phyloP scores from a whole-genome alignment of 169 alveolate species.

The Plasmodium gonderi region DNA sequence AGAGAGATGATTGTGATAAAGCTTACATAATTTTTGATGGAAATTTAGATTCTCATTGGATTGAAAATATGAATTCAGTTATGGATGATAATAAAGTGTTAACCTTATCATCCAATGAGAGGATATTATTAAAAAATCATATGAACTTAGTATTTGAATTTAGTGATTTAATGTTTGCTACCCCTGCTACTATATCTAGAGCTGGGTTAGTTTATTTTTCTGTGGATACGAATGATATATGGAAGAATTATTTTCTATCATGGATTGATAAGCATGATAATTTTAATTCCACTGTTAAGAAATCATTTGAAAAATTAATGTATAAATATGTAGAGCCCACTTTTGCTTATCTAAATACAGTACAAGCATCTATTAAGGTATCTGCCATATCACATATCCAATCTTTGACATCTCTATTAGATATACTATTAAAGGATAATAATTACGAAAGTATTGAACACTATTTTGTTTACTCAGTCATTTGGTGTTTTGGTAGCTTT shows the following conservation, averaged over 20 bases:
- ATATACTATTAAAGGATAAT: constrained; percentile 84
- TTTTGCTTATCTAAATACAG: constrained; percentile 88
- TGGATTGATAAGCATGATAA: constrained; percentile 92
- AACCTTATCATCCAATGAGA: constrained; percentile 95
- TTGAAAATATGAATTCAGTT: constrained; percentile 96
- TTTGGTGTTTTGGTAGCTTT: constrained; percentile 96
- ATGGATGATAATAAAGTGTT: constrained; percentile 96
- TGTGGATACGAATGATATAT: constrained; percentile 92
- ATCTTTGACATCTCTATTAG: constrained; percentile 52
- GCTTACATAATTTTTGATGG: constrained; percentile 97
- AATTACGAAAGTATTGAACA: constrained; percentile 93
- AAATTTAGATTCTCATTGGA: constrained; percentile 97
- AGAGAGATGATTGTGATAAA: constrained; percentile 90
- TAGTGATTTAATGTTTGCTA: constrained; percentile 96
- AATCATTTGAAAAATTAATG: constrained; percentile 89
- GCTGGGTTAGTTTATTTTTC: constrained; percentile 96
- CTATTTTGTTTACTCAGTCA: constrained; percentile 93
- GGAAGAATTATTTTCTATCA: constrained; percentile 94
- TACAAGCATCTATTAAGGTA: constrained; percentile 83
- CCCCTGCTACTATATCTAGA: constrained; percentile 98
- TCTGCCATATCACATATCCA: constrained; percentile 75
- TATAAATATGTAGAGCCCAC: constrained; percentile 93
- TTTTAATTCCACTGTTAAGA: constrained; percentile 87
- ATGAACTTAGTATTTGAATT: constrained; percentile 97
- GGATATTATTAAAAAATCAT: constrained; percentile 95